Conservation (phyloP, 257 asterid genomes). For the Jasminum sambac region DNA sequence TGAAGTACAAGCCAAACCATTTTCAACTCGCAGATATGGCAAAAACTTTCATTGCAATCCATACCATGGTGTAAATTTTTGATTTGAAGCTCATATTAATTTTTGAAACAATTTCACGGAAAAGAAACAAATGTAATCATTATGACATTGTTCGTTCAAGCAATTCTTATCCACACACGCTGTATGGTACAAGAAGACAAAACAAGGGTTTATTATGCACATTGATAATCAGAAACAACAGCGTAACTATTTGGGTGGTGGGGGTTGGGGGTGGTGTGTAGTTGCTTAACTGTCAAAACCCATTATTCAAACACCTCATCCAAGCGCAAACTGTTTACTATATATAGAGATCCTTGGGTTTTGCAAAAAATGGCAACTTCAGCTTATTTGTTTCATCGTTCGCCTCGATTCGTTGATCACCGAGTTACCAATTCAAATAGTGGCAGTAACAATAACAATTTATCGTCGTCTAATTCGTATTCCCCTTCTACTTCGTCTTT, state of each 20-base stretch:
- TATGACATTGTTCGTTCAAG: no score
- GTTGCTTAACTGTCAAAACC: background rate
- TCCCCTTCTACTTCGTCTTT: slow-evolving; percentile 50
- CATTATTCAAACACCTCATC: background rate
- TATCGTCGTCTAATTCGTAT: slow-evolving; percentile 44
- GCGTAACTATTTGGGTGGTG: background rate
- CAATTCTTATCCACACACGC: no score
- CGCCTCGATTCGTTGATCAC: slow-evolving; percentile 26
- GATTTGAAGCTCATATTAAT: no score
- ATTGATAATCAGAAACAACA: background rate
- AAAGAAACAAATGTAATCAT: no score
- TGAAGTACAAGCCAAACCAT: no score
- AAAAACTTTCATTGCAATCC: no score
- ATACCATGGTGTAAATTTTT: no score
- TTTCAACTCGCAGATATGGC: no score
- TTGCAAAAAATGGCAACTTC: slow-evolving; percentile 39
- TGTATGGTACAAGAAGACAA: no score
- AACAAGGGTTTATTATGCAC: no score
- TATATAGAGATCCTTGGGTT: slow-evolving; percentile 8
- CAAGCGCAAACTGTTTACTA: background rate
- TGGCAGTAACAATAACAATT: slow-evolving; percentile 10
- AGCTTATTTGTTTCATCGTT: slow-evolving; percentile 39
- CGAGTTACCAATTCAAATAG: slow-evolving; percentile 17
- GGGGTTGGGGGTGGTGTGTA: background rate
- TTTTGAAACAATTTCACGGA: no score